A percentile compares a stretch with the other conserved stretches of the same genome.
phyloP scores from a whole-genome alignment of 805 yeast species.

The Dipodascus albidus region DNA sequence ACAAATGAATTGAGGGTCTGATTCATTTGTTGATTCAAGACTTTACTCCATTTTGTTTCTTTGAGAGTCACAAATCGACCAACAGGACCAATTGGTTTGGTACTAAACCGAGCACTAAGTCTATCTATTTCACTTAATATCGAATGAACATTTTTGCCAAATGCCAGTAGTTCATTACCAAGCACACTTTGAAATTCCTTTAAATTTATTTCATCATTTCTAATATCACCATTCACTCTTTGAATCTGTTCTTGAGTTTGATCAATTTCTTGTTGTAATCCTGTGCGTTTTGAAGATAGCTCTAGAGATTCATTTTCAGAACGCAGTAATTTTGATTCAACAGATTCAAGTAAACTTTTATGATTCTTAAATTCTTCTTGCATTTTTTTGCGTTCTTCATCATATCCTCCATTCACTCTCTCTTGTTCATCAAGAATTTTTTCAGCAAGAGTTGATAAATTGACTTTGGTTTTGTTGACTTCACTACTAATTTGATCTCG shows the following conservation, averaged over 20 bases:
- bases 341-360: too few relatives aligned
- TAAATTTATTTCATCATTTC: background rate
- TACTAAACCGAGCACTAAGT: constrained; percentile 29
- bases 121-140: constrained; percentile 33
- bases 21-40: constrained; percentile 46
- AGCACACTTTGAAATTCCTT: background rate
- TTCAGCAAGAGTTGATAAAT: background rate
- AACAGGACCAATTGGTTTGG: constrained; percentile 68
- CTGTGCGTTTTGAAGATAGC: background rate
- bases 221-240: background rate
- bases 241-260: background rate
- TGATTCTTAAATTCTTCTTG: background rate
- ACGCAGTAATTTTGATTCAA: background rate
- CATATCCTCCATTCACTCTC: background rate
- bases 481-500: background rate
- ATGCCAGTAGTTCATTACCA: constrained; percentile 29
- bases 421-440: background rate
- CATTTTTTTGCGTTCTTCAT: background rate
- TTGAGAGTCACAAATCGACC: constrained; percentile 53
- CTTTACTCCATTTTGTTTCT: constrained; percentile 43
- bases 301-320: background rate
- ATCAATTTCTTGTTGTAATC: background rate
- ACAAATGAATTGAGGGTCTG: constrained; percentile 48
- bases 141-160: constrained; percentile 35
- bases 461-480: background rate